These are phyloP conservation scores for Colletotrichum higginsianum DNA, from an alignment of 2,329 filamentous ascomycete species.

Conservation along the genomic window DNA sequence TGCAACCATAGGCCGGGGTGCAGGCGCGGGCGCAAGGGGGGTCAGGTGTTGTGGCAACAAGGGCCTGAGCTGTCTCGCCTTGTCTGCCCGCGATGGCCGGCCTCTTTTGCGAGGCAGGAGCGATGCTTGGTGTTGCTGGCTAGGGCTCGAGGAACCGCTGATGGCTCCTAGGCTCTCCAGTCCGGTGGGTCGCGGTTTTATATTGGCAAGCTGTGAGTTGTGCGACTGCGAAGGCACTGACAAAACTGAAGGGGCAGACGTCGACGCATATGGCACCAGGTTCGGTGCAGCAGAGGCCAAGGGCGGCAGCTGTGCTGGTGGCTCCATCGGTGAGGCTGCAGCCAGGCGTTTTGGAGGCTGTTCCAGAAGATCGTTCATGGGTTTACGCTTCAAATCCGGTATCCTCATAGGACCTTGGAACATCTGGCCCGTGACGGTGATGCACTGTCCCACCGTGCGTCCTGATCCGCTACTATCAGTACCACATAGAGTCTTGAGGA, in stretches of 20 bases:
- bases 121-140: slow-evolving; percentile 29
- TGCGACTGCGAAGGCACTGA: slow-evolving; percentile 32
- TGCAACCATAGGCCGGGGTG: slow-evolving; percentile 9
- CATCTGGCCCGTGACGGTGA: slow-evolving; percentile 57
- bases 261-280: slow-evolving; percentile 20
- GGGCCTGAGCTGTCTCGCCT: slow-evolving; percentile 52
- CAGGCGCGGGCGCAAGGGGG: slow-evolving; percentile 49
- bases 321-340: slow-evolving; percentile 25
- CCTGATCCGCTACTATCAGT: slow-evolving; percentile 51
- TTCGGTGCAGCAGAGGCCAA: slow-evolving; percentile 26
- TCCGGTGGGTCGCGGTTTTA: slow-evolving; percentile 41
- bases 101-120: slow-evolving; percentile 59
- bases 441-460: slow-evolving; percentile 63
- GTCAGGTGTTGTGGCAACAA: slow-evolving; percentile 52
- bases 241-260: slow-evolving; percentile 25
- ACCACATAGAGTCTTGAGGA: slow-evolving; percentile 17
- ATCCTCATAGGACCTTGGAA: slow-evolving; percentile 52
- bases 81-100: slow-evolving; percentile 62
- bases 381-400: slow-evolving; percentile 54
- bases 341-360: slow-evolving; percentile 53
- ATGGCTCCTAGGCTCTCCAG: slow-evolving; percentile 3
- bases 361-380: slow-evolving; percentile 52
- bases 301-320: slow-evolving; percentile 28
- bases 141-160: slow-evolving; percentile 19
- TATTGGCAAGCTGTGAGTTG: slow-evolving; percentile 40